These are phyloP conservation scores for Aciculoconidium aculeatum DNA, from an alignment of 805 yeast species.

Conservation along the genomic window DNA sequence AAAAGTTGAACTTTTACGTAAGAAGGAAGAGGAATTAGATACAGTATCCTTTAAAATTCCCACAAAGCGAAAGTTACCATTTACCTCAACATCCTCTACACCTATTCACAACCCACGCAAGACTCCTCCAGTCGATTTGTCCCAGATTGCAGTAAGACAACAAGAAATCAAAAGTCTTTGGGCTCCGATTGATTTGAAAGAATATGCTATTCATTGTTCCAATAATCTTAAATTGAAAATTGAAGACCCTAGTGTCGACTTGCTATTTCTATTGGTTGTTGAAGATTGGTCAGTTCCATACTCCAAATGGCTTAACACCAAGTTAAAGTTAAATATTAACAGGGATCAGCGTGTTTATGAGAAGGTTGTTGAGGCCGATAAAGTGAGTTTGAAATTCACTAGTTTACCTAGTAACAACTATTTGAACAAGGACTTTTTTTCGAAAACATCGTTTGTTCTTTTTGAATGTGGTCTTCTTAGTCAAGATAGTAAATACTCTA, in stretches of 20 bases:
- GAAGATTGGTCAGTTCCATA: conserved; percentile 43
- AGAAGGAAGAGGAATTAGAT: conserved; percentile 28
- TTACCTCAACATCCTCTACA: conserved; percentile 5
- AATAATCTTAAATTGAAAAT: conserved; percentile 19
- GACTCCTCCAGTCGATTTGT: conserved; percentile 4
- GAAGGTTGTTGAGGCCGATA: conserved; percentile 17
- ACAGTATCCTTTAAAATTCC: conserved; percentile 18
- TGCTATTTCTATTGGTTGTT: conserved; percentile 38
- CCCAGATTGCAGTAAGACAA: conserved; percentile 22
- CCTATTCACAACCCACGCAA: too few relatives aligned
- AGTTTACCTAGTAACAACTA: conserved; percentile 37
- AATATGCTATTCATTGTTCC: conserved; percentile 25
- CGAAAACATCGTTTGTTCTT: conserved; percentile 37
- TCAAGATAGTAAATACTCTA: conserved; percentile 7
- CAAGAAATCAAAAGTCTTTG: conserved; percentile 37
- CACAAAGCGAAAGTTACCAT: conserved; percentile 14
- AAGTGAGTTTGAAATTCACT: conserved; percentile 27
- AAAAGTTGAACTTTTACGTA: conserved; percentile 23
- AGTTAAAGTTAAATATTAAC: conserved; percentile 34
- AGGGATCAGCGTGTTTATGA: conserved; percentile 20
- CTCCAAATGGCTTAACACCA: conserved; percentile 46
- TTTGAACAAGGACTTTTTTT: conserved; percentile 32
- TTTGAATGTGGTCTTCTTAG: conserved; percentile 47
- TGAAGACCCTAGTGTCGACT: conserved; percentile 14
- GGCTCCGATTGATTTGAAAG: conserved; percentile 40